phyloP scores from a whole-genome alignment of 2,329 filamentous ascomycete genomes.

The Beauveria sp. region DNA sequence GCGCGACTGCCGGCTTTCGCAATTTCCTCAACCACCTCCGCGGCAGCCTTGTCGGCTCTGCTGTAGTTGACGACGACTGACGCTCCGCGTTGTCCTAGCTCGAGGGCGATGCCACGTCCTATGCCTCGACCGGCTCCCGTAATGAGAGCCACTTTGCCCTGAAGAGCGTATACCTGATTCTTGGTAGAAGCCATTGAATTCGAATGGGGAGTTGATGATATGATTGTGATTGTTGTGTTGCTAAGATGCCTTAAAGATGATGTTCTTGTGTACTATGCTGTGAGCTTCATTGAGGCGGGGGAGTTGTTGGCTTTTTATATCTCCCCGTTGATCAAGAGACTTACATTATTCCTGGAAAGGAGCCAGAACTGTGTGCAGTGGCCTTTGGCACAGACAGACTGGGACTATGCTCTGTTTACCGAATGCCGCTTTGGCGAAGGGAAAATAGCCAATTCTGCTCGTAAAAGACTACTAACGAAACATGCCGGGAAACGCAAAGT shows the following conservation, averaged over 20 bases:
- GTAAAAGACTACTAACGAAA: background rate
- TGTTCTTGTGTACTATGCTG: background rate
- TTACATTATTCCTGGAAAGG: background rate
- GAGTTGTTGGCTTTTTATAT: background rate
- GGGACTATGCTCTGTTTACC: background rate
- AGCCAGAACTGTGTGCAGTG: background rate
- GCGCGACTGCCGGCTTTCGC: conserved; percentile 48
- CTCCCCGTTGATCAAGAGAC: background rate
- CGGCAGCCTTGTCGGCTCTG: conserved; percentile 46
- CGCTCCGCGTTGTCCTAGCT: conserved; percentile 58
- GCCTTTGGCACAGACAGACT: background rate
- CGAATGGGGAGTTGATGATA: background rate
- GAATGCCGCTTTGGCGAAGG: background rate
- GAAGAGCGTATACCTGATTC: background rate
- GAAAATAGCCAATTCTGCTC: background rate
- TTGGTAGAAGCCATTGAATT: background rate
- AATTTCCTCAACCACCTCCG: conserved; percentile 48
- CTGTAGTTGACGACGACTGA: conserved; percentile 62
- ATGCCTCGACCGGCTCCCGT: conserved; percentile 61
- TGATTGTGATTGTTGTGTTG: background rate
- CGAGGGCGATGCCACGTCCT: conserved; percentile 57
- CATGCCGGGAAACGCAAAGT: background rate
- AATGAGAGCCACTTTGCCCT: conserved; percentile 50
- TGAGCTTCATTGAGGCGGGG: background rate
- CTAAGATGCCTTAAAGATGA: background rate